Conservation (phyloP, 257 asterid genomes). For the Linderniella brevidens region DNA sequence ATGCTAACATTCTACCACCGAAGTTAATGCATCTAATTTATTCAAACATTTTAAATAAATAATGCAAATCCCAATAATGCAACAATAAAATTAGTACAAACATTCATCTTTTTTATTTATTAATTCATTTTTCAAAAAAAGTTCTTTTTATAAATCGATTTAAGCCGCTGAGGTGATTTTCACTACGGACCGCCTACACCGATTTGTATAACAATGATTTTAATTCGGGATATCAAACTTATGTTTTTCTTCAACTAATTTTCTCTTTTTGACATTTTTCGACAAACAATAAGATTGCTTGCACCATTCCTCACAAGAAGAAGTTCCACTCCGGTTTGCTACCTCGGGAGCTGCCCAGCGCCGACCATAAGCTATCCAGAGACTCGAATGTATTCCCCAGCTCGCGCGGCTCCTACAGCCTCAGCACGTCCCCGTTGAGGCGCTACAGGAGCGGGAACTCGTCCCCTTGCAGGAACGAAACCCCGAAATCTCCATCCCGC, state of each 20-base stretch:
- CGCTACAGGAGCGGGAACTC: conserved; percentile 50
- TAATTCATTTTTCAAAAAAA: too few relatives aligned
- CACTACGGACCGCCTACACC: too few relatives aligned
- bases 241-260: not conserved
- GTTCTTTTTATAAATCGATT: too few relatives aligned
- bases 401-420: conserved; percentile 19
- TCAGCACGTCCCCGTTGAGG: conserved; percentile 52
- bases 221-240: not conserved
- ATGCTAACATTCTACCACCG: too few relatives aligned
- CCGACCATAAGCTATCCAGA: conserved; percentile 17
- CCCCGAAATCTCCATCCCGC: conserved; percentile 49
- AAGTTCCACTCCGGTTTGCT: conserved; percentile 66
- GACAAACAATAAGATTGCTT: conserved; percentile 29
- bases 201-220: too few relatives aligned
- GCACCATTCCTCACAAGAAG: conserved; percentile 35
- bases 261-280: conserved; percentile 1
- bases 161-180: too few relatives aligned
- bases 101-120: too few relatives aligned
- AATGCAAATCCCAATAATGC: too few relatives aligned
- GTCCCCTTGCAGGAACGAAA: conserved; percentile 72
- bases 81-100: too few relatives aligned
- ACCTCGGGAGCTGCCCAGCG: conserved; percentile 31
- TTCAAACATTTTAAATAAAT: too few relatives aligned
- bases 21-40: too few relatives aligned
- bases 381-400: conserved; percentile 17